Percentiles rank a stretch among this genome's conserved stretches.
These are phyloP conservation scores for Senecio squalidus DNA, from an alignment of 140 eudicot genomes.

Conservation along the genomic window DNA sequence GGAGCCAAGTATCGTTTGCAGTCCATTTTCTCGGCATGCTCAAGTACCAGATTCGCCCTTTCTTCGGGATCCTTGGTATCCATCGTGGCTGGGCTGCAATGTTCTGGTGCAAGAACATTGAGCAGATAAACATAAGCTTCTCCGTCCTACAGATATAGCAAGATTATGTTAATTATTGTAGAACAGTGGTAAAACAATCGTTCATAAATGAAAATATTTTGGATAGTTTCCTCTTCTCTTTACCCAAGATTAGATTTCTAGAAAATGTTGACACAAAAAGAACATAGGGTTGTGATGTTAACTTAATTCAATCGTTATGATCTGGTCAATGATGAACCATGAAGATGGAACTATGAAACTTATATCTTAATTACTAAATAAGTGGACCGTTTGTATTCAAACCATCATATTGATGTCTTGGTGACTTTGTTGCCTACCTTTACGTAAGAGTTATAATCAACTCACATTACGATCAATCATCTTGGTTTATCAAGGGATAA, in stretches of 20 bases:
- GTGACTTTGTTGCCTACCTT: no score
- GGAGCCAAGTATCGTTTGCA: constrained; percentile 87
- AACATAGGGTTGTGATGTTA: background rate
- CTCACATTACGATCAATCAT: no score
- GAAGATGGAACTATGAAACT: no score
- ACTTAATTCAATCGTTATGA: background rate
- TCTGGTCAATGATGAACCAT: no score
- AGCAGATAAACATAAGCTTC: constrained; percentile 96
- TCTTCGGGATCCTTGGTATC: constrained; percentile 81
- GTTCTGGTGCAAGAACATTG: constrained; percentile 98
- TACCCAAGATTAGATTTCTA: no score
- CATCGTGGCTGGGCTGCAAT: constrained; percentile 74
- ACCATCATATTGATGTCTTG: no score
- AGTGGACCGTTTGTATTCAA: no score
- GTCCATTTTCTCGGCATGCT: constrained; percentile 89
- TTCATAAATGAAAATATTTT: no score
- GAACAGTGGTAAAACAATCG: no score
- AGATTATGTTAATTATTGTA: constrained; percentile 10
- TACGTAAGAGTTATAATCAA: no score
- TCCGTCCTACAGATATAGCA: constrained; percentile 56
- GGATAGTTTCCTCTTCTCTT: no score
- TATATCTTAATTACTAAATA: background rate
- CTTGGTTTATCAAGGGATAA: no score
- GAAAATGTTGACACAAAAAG: background rate
- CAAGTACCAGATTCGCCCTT: constrained; percentile 90